Evolutionary conservation across 768 basidiomycete species (phyloP), one percentile per base, ranked within the genome.

Genomic region (Naganishia vishniacii): DNA sequence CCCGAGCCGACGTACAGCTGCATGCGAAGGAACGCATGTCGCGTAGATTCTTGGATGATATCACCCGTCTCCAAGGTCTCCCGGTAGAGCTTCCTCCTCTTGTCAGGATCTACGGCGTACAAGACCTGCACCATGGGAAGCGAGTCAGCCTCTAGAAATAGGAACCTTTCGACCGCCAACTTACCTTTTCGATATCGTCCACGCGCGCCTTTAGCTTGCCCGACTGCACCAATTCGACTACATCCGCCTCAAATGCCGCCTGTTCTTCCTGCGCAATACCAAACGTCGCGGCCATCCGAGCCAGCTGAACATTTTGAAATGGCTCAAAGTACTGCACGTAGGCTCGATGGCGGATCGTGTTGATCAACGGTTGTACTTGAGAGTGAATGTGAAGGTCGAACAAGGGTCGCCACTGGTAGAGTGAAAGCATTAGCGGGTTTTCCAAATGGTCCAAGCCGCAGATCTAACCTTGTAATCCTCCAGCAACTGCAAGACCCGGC

Each of bases 261-360:
- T 46, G 34, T 13, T 16, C 48, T 5, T 16, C n/a, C 13, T 48
- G n/a, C 8, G n/a, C 28, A 40, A 28, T 32, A n/a, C 64, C 64
- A 31, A 67, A 67, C 25, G 61, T 45, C n/a, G 28, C 40, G 20
- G 48, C 40, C 65, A 67, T 62, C 11, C 61, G 41, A 13, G 61
- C 45, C 7, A 67, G 40, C 9, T 62, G 34, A 23, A 62, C 65
- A 28, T 34, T 67, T 32, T 32, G 45, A 45, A 51, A 67, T 3
- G 65, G 65, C 26, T 56, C 42, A 41, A 67, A 46, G 56, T 67
- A 67, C 45, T 67, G 65, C 6, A 67, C 46, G 29, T 58, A 46
- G 34, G 65, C 41, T 41, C 61, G 61, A 40, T 63, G 42, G 31
- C 59, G 31, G 34, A 67, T 67, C 3, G 37, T 28, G 23, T 18